phyloP scores from a whole-genome alignment of 306 rosid species.

The Abrus precatorius region DNA sequence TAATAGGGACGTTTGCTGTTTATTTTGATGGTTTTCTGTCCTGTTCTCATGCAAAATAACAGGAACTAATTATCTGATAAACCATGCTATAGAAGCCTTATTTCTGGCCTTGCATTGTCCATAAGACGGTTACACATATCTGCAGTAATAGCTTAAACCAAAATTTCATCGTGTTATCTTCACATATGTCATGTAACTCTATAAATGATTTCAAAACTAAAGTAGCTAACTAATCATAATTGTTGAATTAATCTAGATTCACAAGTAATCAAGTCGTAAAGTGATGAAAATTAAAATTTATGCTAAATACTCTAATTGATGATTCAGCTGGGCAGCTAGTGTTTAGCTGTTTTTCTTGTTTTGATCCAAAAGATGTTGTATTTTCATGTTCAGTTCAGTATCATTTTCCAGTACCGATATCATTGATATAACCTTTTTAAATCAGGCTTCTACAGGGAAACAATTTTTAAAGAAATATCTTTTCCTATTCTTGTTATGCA shows the following conservation, averaged over 20 bases:
- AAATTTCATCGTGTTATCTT: neutral
- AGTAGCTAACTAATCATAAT: neutral
- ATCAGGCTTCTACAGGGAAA: neutral
- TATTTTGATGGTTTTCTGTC: no score
- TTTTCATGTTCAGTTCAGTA: slow-evolving; percentile 1
- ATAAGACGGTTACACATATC: neutral
- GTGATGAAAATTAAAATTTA: neutral
- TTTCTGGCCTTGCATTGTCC: neutral
- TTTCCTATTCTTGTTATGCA: slow-evolving; percentile 1
- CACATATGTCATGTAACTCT: neutral
- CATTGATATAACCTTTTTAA: neutral
- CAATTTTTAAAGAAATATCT: neutral
- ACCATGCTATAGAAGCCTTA: no score
- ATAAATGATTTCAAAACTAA: neutral
- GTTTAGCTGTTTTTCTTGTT: neutral
- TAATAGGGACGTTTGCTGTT: no score
- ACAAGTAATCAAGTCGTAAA: slow-evolving; percentile 9
- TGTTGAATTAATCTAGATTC: neutral
- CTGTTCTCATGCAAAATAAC: no score
- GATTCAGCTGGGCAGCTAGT: neutral
- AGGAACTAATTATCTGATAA: no score
- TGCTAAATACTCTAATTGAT: neutral
- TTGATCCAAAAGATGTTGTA: neutral
- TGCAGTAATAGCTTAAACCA: neutral
- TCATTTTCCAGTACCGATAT: neutral